Percentiles rank a stretch among this genome's conserved stretches.
Conservation (phyloP, 208 protist genomes). For the Strigomonas culicis region DNA sequence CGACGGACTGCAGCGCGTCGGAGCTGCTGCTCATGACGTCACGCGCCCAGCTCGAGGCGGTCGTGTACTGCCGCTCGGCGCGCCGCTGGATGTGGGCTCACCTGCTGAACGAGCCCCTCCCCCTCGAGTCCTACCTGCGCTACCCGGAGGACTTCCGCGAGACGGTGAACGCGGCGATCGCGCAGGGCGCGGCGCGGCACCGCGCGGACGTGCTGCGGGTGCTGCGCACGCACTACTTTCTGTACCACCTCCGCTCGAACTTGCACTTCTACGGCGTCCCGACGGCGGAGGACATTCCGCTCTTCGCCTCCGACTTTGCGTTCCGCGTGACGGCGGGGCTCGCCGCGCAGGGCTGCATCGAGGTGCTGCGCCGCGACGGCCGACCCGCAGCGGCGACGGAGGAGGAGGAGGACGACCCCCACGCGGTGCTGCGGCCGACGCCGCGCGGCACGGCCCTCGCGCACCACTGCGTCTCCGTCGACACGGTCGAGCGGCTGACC, state of each 20-base stretch:
- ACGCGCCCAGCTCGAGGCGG: constrained; percentile 57
- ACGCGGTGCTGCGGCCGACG: constrained; percentile 37
- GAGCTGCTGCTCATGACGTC: constrained; percentile 80
- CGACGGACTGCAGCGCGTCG: constrained; percentile 45
- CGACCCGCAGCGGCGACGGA: constrained; percentile 3
- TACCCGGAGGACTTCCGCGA: constrained; percentile 83
- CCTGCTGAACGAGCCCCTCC: constrained; percentile 76
- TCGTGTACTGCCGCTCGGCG: constrained; percentile 57
- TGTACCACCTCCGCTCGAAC: constrained; percentile 70
- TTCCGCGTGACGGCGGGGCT: constrained; percentile 46
- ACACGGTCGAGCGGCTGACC: constrained; percentile 43
- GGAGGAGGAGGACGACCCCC: constrained; percentile 30
- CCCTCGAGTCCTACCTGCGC: constrained; percentile 71
- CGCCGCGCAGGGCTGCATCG: constrained; percentile 48
- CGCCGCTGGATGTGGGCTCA: constrained; percentile 68
- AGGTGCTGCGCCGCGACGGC: constrained; percentile 10
- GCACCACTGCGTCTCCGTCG: constrained; percentile 54
- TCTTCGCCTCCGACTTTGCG: constrained; percentile 76
- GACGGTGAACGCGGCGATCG: constrained; percentile 70
- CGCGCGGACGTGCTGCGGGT: constrained; percentile 70
- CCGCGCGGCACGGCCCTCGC: constrained; percentile 59
- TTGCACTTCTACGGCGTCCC: constrained; percentile 80
- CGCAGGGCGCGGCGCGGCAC: constrained; percentile 40
- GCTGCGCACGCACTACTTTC: constrained; percentile 80
- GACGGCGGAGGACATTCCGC: constrained; percentile 49